Percentiles rank a stretch among this genome's conserved stretches.
These are phyloP conservation scores for Entomortierella beljakovae DNA, from an alignment of 192 early-diverging fungal species.

Conservation along the genomic window DNA sequence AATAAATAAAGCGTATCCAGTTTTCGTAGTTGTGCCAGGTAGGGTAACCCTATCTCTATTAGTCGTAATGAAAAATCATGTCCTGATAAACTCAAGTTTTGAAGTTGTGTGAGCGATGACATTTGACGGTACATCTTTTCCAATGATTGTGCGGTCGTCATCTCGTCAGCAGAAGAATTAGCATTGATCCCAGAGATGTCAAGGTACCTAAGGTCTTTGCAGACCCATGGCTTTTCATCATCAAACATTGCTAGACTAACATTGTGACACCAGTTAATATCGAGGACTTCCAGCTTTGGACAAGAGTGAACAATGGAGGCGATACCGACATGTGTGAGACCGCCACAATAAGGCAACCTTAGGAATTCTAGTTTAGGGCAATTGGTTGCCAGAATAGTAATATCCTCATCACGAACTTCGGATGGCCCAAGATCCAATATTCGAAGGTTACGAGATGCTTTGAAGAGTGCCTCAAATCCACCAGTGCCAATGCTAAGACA, in stretches of 20 bases:
- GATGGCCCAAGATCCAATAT: slow-evolving; percentile 34
- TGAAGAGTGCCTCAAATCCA: slow-evolving; percentile 30
- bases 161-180: slow-evolving; percentile 8
- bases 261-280: slow-evolving; percentile 34
- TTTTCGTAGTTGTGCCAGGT: slow-evolving; percentile 1
- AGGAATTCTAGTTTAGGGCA: slow-evolving; percentile 34
- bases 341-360: slow-evolving; percentile 38
- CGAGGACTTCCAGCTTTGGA: slow-evolving; percentile 14
- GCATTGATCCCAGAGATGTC: slow-evolving; percentile 45
- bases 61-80: slow-evolving; percentile 30
- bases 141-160: not conserved
- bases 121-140: slow-evolving; percentile 39
- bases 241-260: slow-evolving; percentile 32
- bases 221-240: slow-evolving; percentile 15
- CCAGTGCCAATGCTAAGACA: slow-evolving; percentile 24
- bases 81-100: slow-evolving; percentile 25
- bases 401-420: slow-evolving; percentile 18
- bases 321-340: slow-evolving; percentile 21
- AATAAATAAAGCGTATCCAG: slow-evolving; percentile 25
- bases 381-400: slow-evolving; percentile 21
- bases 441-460: slow-evolving; percentile 16
- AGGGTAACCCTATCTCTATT: slow-evolving; percentile 8
- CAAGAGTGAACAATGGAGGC: slow-evolving; percentile 16
- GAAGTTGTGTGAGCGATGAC: slow-evolving; percentile 6
- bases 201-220: slow-evolving; percentile 17